These are phyloP conservation scores for Exophiala spinifera DNA, from an alignment of 2,329 filamentous ascomycete genomes.

Conservation along the genomic window DNA sequence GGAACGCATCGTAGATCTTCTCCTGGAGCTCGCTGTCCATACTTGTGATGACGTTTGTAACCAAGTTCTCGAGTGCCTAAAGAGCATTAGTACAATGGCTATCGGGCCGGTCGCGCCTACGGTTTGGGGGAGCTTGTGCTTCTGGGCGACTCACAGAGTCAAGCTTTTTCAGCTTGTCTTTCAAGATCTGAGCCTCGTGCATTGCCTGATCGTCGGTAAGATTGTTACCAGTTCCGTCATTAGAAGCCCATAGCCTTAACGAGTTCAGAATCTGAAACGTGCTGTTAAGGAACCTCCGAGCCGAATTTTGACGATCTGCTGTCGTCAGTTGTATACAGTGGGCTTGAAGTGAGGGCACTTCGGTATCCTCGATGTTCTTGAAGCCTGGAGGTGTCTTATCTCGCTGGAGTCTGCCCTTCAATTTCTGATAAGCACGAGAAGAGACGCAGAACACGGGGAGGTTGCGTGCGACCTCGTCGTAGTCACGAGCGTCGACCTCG, in stretches of 20 bases:
- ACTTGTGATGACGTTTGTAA: constrained; percentile 39
- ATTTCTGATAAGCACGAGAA: constrained; percentile 60
- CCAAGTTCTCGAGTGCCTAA: constrained; percentile 39
- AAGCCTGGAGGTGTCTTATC: constrained; percentile 56
- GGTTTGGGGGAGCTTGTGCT: background rate
- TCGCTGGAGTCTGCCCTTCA: constrained; percentile 54
- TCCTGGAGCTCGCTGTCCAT: constrained; percentile 43
- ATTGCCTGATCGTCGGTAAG: constrained; percentile 42
- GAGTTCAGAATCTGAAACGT: constrained; percentile 53
- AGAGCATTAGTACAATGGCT: background rate
- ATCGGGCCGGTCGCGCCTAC: too few species aligned
- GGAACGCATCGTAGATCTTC: constrained; percentile 42
- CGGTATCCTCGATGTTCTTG: constrained; percentile 52
- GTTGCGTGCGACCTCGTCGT: constrained; percentile 53
- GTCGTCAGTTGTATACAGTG: constrained; percentile 60
- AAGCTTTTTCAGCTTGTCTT: constrained; percentile 43
- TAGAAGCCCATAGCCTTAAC: constrained; percentile 50
- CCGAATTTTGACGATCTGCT: constrained; percentile 44
- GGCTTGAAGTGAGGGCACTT: constrained; percentile 56
- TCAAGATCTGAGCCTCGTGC: constrained; percentile 39
- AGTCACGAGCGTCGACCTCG: constrained; percentile 55
- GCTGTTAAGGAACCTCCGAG: constrained; percentile 51
- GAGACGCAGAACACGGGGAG: constrained; percentile 66
- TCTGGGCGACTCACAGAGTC: constrained; percentile 34
- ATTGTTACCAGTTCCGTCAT: constrained; percentile 41